These are phyloP conservation scores for Phalaenopsis hybrid DNA, from an alignment of 116 monocot genomes.

Conservation along the genomic window DNA sequence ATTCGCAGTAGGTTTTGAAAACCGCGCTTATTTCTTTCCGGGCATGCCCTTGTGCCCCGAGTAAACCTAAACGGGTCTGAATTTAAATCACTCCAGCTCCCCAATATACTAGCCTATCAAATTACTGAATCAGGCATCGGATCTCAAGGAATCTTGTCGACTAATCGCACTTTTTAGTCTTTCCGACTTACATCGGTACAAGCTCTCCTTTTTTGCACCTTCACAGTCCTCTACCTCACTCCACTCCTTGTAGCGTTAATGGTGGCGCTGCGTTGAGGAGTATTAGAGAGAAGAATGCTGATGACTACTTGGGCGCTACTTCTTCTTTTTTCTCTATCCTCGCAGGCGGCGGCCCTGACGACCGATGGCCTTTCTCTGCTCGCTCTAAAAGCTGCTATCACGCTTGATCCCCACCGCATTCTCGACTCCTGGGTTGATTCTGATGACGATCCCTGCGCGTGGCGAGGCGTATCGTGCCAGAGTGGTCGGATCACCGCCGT, in stretches of 20 bases:
- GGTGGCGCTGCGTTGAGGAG: neutral
- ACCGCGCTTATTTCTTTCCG: neutral
- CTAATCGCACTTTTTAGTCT: neutral
- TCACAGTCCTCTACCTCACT: neutral
- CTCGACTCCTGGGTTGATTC: constrained; percentile 49
- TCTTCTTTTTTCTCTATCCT: constrained; percentile 5
- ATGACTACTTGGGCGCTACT: neutral
- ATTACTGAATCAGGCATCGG: neutral
- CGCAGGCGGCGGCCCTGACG: constrained; percentile 25
- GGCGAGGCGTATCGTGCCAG: constrained; percentile 64
- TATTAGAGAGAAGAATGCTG: neutral
- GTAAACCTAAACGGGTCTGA: neutral
- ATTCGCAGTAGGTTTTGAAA: neutral
- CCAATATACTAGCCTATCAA: neutral
- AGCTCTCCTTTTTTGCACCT: neutral
- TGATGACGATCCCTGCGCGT: constrained; percentile 55
- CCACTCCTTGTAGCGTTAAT: neutral
- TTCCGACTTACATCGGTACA: neutral
- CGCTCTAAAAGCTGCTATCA: constrained; percentile 72
- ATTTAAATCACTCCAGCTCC: neutral
- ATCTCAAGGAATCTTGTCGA: neutral
- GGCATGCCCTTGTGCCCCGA: neutral
- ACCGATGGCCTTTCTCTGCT: constrained; percentile 74
- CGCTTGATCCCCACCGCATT: constrained; percentile 44
- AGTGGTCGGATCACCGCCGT: constrained; percentile 30